Evolutionary conservation across 2,329 filamentous ascomycete genomes (phyloP), one percentile per base, ranked within the genome.

Genomic region (Aspergillus sp.): DNA sequence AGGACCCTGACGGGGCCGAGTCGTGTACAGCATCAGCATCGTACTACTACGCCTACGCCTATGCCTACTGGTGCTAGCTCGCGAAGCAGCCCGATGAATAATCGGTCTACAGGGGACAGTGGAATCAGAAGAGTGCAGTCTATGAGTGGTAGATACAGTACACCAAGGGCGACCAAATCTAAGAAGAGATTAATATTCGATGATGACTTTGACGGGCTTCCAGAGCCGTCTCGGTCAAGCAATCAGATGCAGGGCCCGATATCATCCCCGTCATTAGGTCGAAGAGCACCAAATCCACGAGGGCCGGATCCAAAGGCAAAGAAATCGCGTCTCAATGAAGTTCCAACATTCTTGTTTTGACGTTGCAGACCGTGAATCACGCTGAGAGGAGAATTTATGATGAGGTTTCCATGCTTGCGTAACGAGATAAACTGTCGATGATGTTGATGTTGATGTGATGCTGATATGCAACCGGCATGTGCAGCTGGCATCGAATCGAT

Each of bases 291-390:
- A 9, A 57, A 55, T 41, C 51, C 57, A 55, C 60, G 55, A 13
- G 59, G 58, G 30, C 63, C 69, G 49, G 67, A 69, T 59, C 60
- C 69, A 47, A 63, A 66, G 56, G 61, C 70, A 55, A 77, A 76
- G 60, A 75, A 74, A 65, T 72, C 74, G 32, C 72, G 75, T 47
- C 72, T 78, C 39, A 76, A 75, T 59, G 76, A 80, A 67, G 76
- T 80, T 48, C 79, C 79, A 39, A 79, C 76, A 52, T 81, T 80
- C 69, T 59, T 80, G 48, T 61, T 77, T 36, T 79, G 70, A 78
- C 58, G 41, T 19, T 23, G 15, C 47, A 55, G 17, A 19, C 51
- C 10, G 15, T 4, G n/a, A 28, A 32, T 23, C 30, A 39, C 32
- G 19, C 5, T 12, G 9, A 19, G 19, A 21, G 15, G 21, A 13